Base-by-base conservation (phyloP, 306 rosid species). In the Citrullus mucosospermus region DNA sequence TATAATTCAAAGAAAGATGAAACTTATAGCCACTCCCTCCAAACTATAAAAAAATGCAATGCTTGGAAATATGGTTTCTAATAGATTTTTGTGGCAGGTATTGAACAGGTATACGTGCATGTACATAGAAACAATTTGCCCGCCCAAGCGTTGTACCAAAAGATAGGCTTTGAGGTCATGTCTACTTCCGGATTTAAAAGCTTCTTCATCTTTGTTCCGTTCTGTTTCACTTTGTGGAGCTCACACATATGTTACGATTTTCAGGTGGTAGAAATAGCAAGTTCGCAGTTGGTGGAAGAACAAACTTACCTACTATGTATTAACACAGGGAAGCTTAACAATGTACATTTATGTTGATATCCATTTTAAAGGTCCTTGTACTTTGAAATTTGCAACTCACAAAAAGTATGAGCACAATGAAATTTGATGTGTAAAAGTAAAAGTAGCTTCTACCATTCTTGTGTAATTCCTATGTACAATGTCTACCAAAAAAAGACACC, bases 161-260 rank as follows among this genome's bases (percentile, higher is more conserved):
- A 84, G 86, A 78, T 89, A 86, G 98, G 98, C 34, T 94, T 94
- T 10, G 91, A 94, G 96, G 98, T 94, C 88, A 75, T 32, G 41
- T 17, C 30, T 32, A 8, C 6, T 22, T 30, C 1, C 6, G 0
- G 12, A 46, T 51, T 13, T 16, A 20, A 62, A 25, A 55, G 25
- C 43, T 54, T 25, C 59, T 8, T 60, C 43, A 44, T 50, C 5
- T 66, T 10, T 13, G 32, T 17, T 20, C 2, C 25, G 2, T 60
- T 46, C 30, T 12, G 18, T 15, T 25, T 11, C 18, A 72, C 30
- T 28, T 16, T 53, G 87, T 71, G 72, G 51, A 80, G 38, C 72
- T 81, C 83, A 46, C 28, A 55, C 53, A 11, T 30, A 50, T 51
- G 79, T 75, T 16, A 3, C 48, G 17, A 63, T 68, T 73, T 80